Evolutionary conservation across 192 early-diverging fungal genomes (phyloP), one percentile per base, ranked within the genome.

Genomic region (Phycomyces nitens): DNA sequence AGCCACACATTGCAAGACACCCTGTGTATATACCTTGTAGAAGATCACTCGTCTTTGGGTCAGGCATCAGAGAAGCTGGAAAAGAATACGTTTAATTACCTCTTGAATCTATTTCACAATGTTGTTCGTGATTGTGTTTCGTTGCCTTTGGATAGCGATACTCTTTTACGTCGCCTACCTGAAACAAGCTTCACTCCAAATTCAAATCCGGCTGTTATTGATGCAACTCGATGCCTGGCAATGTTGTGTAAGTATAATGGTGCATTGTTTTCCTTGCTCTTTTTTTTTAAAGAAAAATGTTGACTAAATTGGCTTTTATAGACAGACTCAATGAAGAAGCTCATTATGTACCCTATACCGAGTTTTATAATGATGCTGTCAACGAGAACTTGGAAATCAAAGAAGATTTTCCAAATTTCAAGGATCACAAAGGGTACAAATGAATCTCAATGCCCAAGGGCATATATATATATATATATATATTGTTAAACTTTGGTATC

Each of bases 351-450:
- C 65, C 82, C 7, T 88, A 85, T 42, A 74, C 82, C 14, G 80
- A 75, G 12, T 91, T 91, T 59, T 91, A 91, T 76, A 91, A 88
- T 63, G 81, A 80, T 40, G 73, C 80, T 0, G 68, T 91, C 22
- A 91, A 91, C 60, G 83, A 84, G 27, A 81, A 85, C 22, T 76
- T 89, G 18, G 88, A 91, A 42, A 88, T 88, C 52, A 88, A 87
- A 66, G 89, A 91, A 21, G 89, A 91, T 39, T 89, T 87, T 43
- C 85, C 88, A 34, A 81, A 84, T 38, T 91, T 83, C 34, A 85
- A 87, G 38, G 78, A 85, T 59, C 77, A 80, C 20, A 84, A 86
- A 54, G 73, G 73, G 73, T 70, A 75, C 26, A n/a, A n/a, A n/a
- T n/a, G n/a, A n/a, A n/a, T n/a, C n/a, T n/a, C n/a, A n/a, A n/a